These are phyloP conservation scores for Aethionema arabicum DNA, from an alignment of 345 rosid species.

Conservation along the genomic window DNA sequence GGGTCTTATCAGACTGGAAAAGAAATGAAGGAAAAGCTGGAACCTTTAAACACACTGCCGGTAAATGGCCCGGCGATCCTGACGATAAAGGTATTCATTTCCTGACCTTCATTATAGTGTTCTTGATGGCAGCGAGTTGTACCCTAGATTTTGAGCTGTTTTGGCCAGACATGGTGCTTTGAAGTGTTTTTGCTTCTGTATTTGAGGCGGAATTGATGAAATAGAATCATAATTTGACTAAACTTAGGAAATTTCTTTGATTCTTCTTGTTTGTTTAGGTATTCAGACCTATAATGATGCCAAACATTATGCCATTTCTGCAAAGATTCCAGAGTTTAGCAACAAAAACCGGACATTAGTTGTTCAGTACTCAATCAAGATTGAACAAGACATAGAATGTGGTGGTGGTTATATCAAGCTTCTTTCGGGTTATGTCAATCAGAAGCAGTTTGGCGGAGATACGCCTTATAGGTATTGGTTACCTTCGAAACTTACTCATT, in stretches of 20 bases:
- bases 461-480: slow-evolving; percentile 79
- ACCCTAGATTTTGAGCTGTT: not conserved
- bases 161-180: slow-evolving; percentile 9
- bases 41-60: slow-evolving; percentile 74
- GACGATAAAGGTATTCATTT: slow-evolving; percentile 64
- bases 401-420: slow-evolving; percentile 98
- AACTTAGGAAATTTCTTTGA: not conserved
- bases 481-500: not conserved
- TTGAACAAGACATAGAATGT: slow-evolving; percentile 94
- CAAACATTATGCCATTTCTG: slow-evolving; percentile 80
- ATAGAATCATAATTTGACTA: not conserved
- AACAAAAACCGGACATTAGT: slow-evolving; percentile 85
- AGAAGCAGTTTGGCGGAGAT: slow-evolving; percentile 98
- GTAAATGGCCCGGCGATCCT: slow-evolving; percentile 82
- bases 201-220: not conserved
- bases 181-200: slow-evolving; percentile 18
- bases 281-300: slow-evolving; percentile 88
- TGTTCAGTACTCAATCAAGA: slow-evolving; percentile 75
- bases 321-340: slow-evolving; percentile 86
- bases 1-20: slow-evolving; percentile 93
- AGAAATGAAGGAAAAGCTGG: slow-evolving; percentile 85
- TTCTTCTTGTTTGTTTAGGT: slow-evolving; percentile 44
- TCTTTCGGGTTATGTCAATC: slow-evolving; percentile 90
- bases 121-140: not conserved
- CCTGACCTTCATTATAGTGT: not conserved